Evolutionary conservation across 1,284 basidiomycete species (phyloP).

Genomic region (Fomes fomentarius): DNA sequence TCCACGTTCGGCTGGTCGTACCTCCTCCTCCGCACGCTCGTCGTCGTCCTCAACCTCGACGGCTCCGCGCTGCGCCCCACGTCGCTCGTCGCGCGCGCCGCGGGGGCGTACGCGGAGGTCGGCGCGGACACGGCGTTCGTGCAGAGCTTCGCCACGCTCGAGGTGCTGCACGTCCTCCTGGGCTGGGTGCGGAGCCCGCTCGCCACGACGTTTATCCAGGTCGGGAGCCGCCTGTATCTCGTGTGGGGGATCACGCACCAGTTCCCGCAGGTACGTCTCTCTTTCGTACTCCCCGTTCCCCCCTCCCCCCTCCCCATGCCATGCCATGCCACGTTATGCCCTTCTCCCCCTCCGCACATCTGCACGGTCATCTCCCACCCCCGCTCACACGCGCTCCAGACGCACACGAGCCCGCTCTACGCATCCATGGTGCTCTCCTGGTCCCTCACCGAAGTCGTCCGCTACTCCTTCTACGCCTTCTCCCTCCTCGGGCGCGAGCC

Average conservation of each 20-base stretch:
- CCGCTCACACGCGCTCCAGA: slow-evolving; percentile 49
- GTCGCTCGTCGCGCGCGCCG: slow-evolving; percentile 34
- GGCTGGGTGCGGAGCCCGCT: slow-evolving; percentile 87
- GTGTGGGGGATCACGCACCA: slow-evolving; percentile 85
- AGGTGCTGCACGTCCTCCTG: slow-evolving; percentile 81
- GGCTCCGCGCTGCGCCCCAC: slow-evolving; percentile 22
- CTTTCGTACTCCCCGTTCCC: background rate
- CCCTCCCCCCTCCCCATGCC: background rate
- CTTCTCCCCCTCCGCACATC: background rate
- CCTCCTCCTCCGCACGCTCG: slow-evolving; percentile 58
- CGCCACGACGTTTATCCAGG: slow-evolving; percentile 85
- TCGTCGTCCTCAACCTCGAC: slow-evolving; percentile 50
- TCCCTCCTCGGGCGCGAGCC: slow-evolving; percentile 61
- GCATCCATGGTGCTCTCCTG: slow-evolving; percentile 94
- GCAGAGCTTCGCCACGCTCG: slow-evolving; percentile 82
- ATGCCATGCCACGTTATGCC: background rate
- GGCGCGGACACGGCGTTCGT: slow-evolving; percentile 72
- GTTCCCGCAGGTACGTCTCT: slow-evolving; percentile 54
- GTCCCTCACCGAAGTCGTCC: slow-evolving; percentile 90
- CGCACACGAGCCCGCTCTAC: slow-evolving; percentile 80
- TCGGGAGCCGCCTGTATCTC: slow-evolving; percentile 83
- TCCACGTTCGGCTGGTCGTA: slow-evolving; percentile 77
- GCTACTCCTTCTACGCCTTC: slow-evolving; percentile 90
- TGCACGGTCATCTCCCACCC: background rate
- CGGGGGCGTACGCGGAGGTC: slow-evolving; percentile 57